Evolutionary conservation across 805 yeast genomes (phyloP), one percentile per base, ranked within the genome.

Genomic region (Pichia thaimueangensis): DNA sequence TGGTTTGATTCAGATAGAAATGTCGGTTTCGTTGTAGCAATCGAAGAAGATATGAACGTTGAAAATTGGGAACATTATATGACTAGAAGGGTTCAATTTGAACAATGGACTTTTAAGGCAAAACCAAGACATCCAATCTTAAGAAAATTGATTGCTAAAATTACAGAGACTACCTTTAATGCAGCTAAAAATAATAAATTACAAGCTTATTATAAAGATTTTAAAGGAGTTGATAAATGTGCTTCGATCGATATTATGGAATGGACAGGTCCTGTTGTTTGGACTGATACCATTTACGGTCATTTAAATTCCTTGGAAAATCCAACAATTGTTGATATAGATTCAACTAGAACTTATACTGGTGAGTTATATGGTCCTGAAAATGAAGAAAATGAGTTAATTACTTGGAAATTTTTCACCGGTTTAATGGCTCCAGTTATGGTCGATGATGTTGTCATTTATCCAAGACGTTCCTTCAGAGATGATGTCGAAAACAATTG

Each of bases 201-300:
- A 45, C 59, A 54, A 41, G 65, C 65, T 21, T 61, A 61, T 36
- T 61, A 61, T 42, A 59, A 60, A 45, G 66, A 62, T 50, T 62
- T 62, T 44, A 60, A 59, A 41, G 64, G 60, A 31, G 65, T 63
- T 30, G 67, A 63, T 47, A 56, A 58, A 47, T 62, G 67, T 45
- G 53, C 57, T 16, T 58, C 64, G 2, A 56, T 66, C 45, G 81
- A 75, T 49, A 76, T 81, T 42, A 76, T 78, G 68, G 74, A 70
- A 53, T 82, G 87, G 87, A 81, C 93, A 0, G 94, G 94, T 10
- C 77, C 84, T 35, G 93, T 86, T 32, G 64, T 78, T 21, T 84
- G 87, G 80, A 80, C 94, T 1, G 91, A 83, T 57, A 77, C 79
- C 10, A 71, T 82, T 11, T 71, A 82, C 59, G 72, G 73, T 8